These are phyloP conservation scores for Drechslerella dactyloides DNA, from an alignment of 2,329 filamentous ascomycete genomes.

Conservation along the genomic window DNA sequence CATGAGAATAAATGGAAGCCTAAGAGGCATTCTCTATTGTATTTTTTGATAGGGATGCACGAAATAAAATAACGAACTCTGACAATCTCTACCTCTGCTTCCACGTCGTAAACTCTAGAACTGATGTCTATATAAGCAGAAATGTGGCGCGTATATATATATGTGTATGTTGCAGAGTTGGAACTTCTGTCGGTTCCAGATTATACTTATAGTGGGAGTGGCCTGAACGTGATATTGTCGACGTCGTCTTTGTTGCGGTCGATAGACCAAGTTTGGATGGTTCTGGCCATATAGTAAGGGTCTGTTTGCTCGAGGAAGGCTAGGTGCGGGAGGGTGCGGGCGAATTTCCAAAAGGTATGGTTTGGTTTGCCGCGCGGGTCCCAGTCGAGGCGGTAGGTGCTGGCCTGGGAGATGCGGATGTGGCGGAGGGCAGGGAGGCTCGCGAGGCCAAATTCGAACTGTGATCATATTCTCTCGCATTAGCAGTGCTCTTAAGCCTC, in stretches of 20 bases:
- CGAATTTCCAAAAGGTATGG: slow-evolving; percentile 22
- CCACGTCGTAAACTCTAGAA: too few relatives aligned
- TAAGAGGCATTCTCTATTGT: not conserved
- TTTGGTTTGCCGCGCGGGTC: not conserved
- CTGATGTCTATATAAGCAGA: too few relatives aligned
- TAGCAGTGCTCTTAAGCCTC: too few relatives aligned
- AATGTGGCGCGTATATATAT: too few relatives aligned
- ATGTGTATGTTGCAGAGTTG: too few relatives aligned
- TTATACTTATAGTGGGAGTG: not conserved
- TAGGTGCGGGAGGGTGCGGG: slow-evolving; percentile 10
- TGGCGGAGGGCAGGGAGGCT: slow-evolving; percentile 8
- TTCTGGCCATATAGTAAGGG: slow-evolving; percentile 25
- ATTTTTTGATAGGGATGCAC: not conserved
- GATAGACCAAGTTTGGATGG: slow-evolving; percentile 8
- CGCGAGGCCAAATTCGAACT: slow-evolving; percentile 17
- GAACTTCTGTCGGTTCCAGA: too few relatives aligned
- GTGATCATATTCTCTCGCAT: not conserved
- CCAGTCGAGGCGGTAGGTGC: slow-evolving; percentile 6
- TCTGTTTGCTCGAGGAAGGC: slow-evolving; percentile 28
- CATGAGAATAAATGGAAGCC: not conserved
- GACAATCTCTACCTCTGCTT: too few relatives aligned
- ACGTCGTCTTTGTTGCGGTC: not conserved
- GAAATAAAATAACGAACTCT: slow-evolving; percentile 9
- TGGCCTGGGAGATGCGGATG: slow-evolving; percentile 17
- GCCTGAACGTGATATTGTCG: slow-evolving; percentile 9